phyloP scores from a whole-genome alignment of 306 rosid species.

The Alnus rubra region DNA sequence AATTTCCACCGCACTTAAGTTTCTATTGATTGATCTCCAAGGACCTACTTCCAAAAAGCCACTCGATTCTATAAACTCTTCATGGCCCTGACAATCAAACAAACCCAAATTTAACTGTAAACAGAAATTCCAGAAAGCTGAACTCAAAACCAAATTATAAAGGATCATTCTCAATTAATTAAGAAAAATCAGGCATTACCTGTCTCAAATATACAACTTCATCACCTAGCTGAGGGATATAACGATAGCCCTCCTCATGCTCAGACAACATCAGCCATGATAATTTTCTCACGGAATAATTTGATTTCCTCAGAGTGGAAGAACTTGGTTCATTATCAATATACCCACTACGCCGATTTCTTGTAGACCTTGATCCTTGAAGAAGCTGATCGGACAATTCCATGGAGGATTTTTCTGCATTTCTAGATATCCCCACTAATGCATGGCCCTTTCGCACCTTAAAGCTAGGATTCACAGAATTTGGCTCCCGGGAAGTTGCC shows the following conservation, averaged over 20 bases:
- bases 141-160: constrained; percentile 23
- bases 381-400: constrained; percentile 37
- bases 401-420: constrained; percentile 41
- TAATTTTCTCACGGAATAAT: constrained; percentile 43
- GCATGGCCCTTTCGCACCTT: constrained; percentile 44
- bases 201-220: constrained; percentile 84
- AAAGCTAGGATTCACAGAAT: constrained; percentile 32
- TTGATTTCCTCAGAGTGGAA: constrained; percentile 41
- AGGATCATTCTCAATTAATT: constrained; percentile 6
- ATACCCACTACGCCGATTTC: constrained; percentile 38
- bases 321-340: constrained; percentile 32
- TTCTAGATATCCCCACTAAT: constrained; percentile 36
- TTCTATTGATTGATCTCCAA: constrained; percentile 44
- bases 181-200: constrained; percentile 39
- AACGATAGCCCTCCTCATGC: constrained; percentile 68
- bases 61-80: constrained; percentile 50
- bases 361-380: constrained; percentile 53
- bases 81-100: constrained; percentile 70
- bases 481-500: constrained; percentile 45
- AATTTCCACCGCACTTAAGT: constrained; percentile 54
- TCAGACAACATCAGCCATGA: constrained; percentile 77
- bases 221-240: constrained; percentile 89
- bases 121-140: constrained; percentile 21
- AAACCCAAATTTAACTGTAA: constrained; percentile 18
- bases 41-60: constrained; percentile 37